A percentile compares a stretch with the other conserved stretches of the same genome.
Evolutionary conservation across 768 basidiomycete species (phyloP).

Genomic region (Chiua virens): DNA sequence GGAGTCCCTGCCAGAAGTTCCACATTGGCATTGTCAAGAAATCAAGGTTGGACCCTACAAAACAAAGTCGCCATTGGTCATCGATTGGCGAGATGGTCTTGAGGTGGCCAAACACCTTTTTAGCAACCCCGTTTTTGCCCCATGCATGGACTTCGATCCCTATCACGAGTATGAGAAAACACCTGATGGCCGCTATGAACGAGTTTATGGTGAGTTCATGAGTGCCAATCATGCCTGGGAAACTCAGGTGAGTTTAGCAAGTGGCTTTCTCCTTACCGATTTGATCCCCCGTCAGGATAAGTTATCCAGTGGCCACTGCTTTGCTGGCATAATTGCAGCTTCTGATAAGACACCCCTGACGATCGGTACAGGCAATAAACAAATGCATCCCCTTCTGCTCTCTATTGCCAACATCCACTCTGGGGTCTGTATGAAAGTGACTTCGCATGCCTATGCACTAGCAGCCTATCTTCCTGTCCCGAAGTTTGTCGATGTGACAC

Average conservation of each 20-base stretch:
- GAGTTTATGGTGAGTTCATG: not conserved
- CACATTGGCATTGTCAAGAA: not conserved
- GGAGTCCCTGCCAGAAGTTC: not conserved
- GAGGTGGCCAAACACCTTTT: constrained; percentile 27
- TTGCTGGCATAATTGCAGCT: not conserved
- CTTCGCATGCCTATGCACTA: not conserved
- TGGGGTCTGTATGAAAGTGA: not conserved
- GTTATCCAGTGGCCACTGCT: not conserved
- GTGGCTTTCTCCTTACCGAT: too few relatives aligned
- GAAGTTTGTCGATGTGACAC: not conserved
- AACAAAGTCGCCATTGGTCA: not conserved
- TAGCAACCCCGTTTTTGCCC: constrained; percentile 18
- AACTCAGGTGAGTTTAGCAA: not conserved
- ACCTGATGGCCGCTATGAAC: not conserved
- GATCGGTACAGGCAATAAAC: not conserved
- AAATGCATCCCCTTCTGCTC: not conserved
- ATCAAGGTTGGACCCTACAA: not conserved
- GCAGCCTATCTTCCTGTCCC: not conserved
- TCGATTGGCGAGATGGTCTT: constrained; percentile 22
- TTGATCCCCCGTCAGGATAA: too few relatives aligned
- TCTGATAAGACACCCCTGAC: not conserved
- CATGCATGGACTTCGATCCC: not conserved
- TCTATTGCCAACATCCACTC: constrained; percentile 1
- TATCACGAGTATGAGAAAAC: not conserved
- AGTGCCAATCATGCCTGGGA: not conserved